phyloP scores from a whole-genome alignment of 495 filamentous ascomycete species.

The Xanthoparmelia taractica region DNA sequence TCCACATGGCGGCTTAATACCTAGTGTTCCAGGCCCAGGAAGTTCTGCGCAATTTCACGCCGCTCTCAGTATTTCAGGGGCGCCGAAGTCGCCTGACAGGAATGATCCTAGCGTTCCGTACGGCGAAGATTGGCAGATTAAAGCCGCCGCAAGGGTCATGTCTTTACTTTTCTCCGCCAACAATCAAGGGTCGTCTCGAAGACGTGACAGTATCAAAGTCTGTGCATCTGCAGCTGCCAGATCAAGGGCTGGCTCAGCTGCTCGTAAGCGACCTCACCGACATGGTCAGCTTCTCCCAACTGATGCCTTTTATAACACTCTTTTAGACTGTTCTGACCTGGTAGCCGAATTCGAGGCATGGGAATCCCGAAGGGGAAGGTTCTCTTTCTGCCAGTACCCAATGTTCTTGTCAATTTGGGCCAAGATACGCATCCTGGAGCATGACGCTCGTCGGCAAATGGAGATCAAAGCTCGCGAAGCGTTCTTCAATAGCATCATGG shows the following conservation, averaged over 20 bases:
- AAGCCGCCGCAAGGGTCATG: constrained; percentile 73
- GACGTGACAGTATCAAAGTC: constrained; percentile 5
- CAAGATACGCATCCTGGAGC: constrained; percentile 87
- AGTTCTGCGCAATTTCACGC: constrained; percentile 69
- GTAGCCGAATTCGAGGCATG: constrained; percentile 83
- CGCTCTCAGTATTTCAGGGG: constrained; percentile 52
- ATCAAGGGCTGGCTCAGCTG: constrained; percentile 29
- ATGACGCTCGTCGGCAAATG: constrained; percentile 89
- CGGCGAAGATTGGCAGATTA: constrained; percentile 86
- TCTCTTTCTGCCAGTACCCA: constrained; percentile 90
- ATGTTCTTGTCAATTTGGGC: constrained; percentile 91
- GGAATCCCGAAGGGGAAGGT: constrained; percentile 67
- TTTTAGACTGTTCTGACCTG: constrained; percentile 79
- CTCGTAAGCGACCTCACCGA: constrained; percentile 38
- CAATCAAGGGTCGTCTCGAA: constrained; percentile 38
- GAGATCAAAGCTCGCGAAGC: constrained; percentile 81
- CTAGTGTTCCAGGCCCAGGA: constrained; percentile 55
- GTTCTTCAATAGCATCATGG: constrained; percentile 83
- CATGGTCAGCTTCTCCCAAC: constrained; percentile 64
- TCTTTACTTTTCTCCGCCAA: constrained; percentile 79
- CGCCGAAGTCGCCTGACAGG: constrained; percentile 34
- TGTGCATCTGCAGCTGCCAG: constrained; percentile 19
- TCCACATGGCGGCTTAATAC: constrained; percentile 58
- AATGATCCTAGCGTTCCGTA: constrained; percentile 50
- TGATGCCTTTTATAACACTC: constrained; percentile 78